These are phyloP conservation scores for Penicillium psychrofluorescens DNA, from an alignment of 495 filamentous ascomycete genomes.

Conservation along the genomic window DNA sequence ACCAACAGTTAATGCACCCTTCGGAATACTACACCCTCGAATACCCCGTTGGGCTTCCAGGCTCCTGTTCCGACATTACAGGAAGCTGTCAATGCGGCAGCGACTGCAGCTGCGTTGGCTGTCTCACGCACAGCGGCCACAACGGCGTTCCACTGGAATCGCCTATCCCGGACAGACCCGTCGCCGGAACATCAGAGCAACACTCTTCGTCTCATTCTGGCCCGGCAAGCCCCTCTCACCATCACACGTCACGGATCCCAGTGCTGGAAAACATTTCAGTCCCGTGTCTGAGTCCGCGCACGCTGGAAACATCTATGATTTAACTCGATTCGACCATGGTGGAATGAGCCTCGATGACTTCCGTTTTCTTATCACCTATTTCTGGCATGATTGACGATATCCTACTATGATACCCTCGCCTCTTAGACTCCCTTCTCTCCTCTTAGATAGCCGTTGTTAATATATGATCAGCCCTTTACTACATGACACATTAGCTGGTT, in stretches of 20 bases:
- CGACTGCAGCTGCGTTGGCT: constrained; percentile 44
- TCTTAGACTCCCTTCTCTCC: constrained; percentile 11
- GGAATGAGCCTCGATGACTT: neutral
- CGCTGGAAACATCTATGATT: constrained; percentile 18
- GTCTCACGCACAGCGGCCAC: constrained; percentile 43
- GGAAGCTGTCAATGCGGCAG: constrained; percentile 44
- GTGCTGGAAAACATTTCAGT: constrained; percentile 12
- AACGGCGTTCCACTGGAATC: constrained; percentile 24
- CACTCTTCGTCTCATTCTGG: neutral
- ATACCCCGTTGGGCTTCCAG: constrained; percentile 36
- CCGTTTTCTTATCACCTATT: neutral
- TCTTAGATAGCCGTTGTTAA: neutral
- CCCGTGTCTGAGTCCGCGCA: constrained; percentile 14
- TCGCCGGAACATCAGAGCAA: neutral
- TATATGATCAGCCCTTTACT: no score
- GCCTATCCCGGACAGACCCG: constrained; percentile 1
- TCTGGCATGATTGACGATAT: constrained; percentile 1
- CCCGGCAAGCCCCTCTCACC: neutral
- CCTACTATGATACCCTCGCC: no score
- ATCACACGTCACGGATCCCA: constrained; percentile 5
- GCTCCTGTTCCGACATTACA: constrained; percentile 33
- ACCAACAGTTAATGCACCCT: constrained; percentile 32
- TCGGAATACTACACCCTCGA: constrained; percentile 40
- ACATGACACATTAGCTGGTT: no score
- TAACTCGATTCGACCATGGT: neutral